phyloP scores from a whole-genome alignment of 768 basidiomycete genomes.

The Termitomyces sp. region DNA sequence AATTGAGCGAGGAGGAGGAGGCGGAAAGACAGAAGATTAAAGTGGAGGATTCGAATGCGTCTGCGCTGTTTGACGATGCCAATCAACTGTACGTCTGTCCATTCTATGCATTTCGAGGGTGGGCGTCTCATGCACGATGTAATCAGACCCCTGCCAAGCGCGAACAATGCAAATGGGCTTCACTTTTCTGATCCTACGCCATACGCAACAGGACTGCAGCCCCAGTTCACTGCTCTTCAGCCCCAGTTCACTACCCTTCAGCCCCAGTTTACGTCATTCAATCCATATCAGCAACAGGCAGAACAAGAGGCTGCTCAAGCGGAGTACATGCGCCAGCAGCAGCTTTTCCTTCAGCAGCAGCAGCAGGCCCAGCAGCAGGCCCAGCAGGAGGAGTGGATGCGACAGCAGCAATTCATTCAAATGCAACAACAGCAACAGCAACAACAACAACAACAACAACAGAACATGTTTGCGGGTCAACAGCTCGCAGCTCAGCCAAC shows the following conservation, averaged over 20 bases:
- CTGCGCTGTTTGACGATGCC: constrained; percentile 81
- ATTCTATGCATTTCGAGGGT: background rate
- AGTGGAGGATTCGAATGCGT: constrained; percentile 67
- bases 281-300: constrained; percentile 89
- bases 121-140: constrained; percentile 16
- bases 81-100: constrained; percentile 65
- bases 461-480: constrained; percentile 26
- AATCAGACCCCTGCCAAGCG: constrained; percentile 23
- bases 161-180: constrained; percentile 46
- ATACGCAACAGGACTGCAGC: constrained; percentile 51
- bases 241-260: constrained; percentile 51
- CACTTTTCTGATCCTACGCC: constrained; percentile 57
- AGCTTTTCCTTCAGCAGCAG: constrained; percentile 52
- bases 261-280: constrained; percentile 89
- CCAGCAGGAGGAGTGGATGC: constrained; percentile 38
- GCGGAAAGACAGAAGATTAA: constrained; percentile 62
- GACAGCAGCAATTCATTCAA: constrained; percentile 36
- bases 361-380: constrained; percentile 44
- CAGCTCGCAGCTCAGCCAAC: constrained; percentile 49
- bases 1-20: constrained; percentile 89
- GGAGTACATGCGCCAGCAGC: constrained; percentile 71
- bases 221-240: constrained; percentile 47
- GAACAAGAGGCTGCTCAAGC: constrained; percentile 84
- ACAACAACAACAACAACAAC: constrained; percentile 53
- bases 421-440: constrained; percentile 36